Conservation (phyloP, 2,329 filamentous ascomycete genomes). For the Penicillium aurantiogriseum region DNA sequence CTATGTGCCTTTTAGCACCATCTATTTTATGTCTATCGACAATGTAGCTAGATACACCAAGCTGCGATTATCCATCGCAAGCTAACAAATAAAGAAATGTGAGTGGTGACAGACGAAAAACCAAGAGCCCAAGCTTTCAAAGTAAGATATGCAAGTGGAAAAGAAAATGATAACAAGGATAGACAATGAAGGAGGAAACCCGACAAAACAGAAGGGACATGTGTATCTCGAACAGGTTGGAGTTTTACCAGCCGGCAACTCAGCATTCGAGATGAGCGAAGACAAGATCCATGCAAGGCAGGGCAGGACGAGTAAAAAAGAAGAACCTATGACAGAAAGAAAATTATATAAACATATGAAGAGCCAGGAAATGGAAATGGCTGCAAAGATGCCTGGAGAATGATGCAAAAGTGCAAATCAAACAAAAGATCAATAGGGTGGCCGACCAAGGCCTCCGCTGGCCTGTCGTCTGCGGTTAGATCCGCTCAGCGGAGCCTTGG, state of each 20-base stretch:
- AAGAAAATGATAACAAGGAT: conserved; percentile 9
- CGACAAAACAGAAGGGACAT: conserved; percentile 3
- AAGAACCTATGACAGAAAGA: not conserved
- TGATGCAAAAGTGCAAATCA: conserved; percentile 9
- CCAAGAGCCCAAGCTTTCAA: not conserved
- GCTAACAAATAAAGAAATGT: not conserved
- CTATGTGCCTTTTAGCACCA: conserved; percentile 4
- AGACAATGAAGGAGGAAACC: conserved; percentile 10
- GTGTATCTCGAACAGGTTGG: not conserved
- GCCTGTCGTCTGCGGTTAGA: conserved; percentile 23
- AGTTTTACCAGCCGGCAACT: not conserved
- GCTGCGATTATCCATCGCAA: not conserved
- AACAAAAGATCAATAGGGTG: conserved; percentile 30
- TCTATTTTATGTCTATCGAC: conserved; percentile 24
- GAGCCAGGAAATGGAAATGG: conserved; percentile 4
- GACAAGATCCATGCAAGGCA: conserved; percentile 1
- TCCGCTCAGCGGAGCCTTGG: conserved; percentile 11
- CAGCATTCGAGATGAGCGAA: not conserved
- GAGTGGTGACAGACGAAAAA: not conserved
- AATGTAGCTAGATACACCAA: conserved; percentile 21
- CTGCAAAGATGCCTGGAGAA: not conserved
- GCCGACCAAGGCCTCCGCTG: conserved; percentile 33
- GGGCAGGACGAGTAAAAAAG: not conserved
- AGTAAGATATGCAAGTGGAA: conserved; percentile 15
- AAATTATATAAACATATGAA: conserved; percentile 24